These are phyloP conservation scores for Cercospora citrullina DNA, from an alignment of 2,329 filamentous ascomycete species.

Conservation along the genomic window DNA sequence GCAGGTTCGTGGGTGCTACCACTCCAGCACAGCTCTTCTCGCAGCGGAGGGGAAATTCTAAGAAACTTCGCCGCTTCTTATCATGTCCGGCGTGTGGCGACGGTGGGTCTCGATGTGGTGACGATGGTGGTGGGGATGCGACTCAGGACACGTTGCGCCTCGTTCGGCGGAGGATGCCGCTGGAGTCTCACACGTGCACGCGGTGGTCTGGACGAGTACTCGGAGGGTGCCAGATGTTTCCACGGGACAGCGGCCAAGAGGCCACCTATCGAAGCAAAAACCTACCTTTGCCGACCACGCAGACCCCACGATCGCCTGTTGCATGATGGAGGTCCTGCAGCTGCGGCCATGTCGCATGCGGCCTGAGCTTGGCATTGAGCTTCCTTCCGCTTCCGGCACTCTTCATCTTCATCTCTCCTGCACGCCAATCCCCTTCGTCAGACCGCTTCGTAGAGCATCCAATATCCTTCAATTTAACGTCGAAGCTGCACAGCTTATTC, in stretches of 20 bases:
- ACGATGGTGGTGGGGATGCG: neutral
- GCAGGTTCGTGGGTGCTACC: neutral
- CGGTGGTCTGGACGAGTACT: neutral
- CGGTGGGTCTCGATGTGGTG: neutral
- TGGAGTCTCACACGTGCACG: neutral
- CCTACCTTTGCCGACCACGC: neutral
- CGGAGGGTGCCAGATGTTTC: neutral
- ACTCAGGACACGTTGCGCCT: neutral
- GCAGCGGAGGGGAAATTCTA: neutral
- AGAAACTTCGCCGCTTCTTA: neutral
- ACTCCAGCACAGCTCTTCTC: neutral
- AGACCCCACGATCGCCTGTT: slow-evolving; percentile 1
- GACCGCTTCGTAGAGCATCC: neutral
- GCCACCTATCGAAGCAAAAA: slow-evolving; percentile 6
- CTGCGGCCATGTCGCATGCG: neutral
- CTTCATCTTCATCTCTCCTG: neutral
- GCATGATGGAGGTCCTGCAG: slow-evolving; percentile 5
- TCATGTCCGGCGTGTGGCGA: slow-evolving; percentile 5
- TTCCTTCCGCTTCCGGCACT: slow-evolving; percentile 1
- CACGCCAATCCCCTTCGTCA: neutral
- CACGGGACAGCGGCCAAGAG: neutral
- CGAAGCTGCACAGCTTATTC: neutral
- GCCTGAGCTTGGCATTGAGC: neutral
- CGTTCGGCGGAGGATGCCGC: neutral
- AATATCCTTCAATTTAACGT: neutral